Base-by-base conservation (phyloP, 768 basidiomycete genomes). In the Kwoniella sp. region DNA sequence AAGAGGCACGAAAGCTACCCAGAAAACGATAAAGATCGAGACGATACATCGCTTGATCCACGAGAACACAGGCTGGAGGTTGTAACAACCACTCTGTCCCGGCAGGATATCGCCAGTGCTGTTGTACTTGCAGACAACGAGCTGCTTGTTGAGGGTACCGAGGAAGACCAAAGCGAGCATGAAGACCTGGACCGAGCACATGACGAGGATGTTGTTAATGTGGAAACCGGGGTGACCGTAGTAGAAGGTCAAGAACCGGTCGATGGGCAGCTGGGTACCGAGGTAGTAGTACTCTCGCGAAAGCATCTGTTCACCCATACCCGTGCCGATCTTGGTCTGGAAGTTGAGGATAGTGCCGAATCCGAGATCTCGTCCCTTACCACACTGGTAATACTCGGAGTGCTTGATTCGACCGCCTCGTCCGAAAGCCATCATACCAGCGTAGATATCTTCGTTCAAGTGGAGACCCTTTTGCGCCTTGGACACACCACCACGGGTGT, bases 391-490 rank as follows among this genome's bases (percentile, higher is more conserved):
- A 76, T 99, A 99, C 77, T 99, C 95, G 28, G 91, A 92, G 70
- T 99, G 95, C 79, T 98, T 99, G 82, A 99, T 98, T 53, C 88
- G 81, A 26, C 87, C 93, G 27, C 95, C 95, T 41, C 95, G 87
- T 50, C 92, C 93, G 65, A 96, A 87, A 3, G 93, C 93, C 64
- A 84, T 96, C 88, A 99, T 99, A 53, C 95, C 95, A 26, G 95
- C 95, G 71, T 92, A 99, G 73, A 99, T 99, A 81, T 98, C 95
- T 76, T 99, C 95, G 78, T 98, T 98, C 51, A 99, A 77, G 74
- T 99, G 95, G n/a, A 99, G 76, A 46, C 95, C 95, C 76, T 99
- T 99, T 76, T 99, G 95, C 29, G 95, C 95, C 77, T 99, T 99
- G 37, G 93, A 98, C 7, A 96, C 86, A 65, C 95, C 95, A 31